These are phyloP conservation scores for Camellia oleifera DNA, from an alignment of 179 eudicot genomes.

Conservation along the genomic window DNA sequence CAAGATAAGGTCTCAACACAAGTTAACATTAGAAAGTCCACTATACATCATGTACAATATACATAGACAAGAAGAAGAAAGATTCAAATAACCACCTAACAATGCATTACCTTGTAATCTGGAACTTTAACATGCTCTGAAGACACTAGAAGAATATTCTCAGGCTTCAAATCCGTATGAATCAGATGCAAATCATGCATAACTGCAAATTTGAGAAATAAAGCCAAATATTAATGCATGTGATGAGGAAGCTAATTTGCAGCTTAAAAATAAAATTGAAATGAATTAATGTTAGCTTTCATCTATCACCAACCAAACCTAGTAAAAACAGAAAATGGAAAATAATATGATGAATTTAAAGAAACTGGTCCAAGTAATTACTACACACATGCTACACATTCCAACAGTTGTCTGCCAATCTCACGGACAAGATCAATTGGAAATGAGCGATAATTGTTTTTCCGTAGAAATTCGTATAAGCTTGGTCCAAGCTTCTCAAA, in stretches of 20 bases:
- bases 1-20: no score
- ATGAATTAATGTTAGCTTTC: neutral
- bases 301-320: neutral
- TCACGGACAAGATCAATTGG: slow-evolving; percentile 99
- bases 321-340: neutral
- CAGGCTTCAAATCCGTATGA: slow-evolving; percentile 98
- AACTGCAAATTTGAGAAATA: slow-evolving; percentile 55
- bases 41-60: no score
- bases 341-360: neutral
- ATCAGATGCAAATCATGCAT: slow-evolving; percentile 94
- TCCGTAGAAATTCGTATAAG: slow-evolving; percentile 97
- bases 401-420: slow-evolving; percentile 99
- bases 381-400: slow-evolving; percentile 99
- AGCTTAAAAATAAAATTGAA: neutral
- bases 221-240: slow-evolving; percentile 26
- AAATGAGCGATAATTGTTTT: slow-evolving; percentile 98
- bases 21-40: no score
- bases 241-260: neutral
- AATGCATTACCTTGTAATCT: no score
- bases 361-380: slow-evolving; percentile 30
- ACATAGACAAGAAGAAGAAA: no score
- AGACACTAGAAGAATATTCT: slow-evolving; percentile 84
- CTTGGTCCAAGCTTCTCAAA: slow-evolving; percentile 99
- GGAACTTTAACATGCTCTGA: slow-evolving; percentile 37
- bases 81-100: no score